Base-by-base conservation (phyloP, 352 stramenopile species). In the Aphanomyces stellatus region DNA sequence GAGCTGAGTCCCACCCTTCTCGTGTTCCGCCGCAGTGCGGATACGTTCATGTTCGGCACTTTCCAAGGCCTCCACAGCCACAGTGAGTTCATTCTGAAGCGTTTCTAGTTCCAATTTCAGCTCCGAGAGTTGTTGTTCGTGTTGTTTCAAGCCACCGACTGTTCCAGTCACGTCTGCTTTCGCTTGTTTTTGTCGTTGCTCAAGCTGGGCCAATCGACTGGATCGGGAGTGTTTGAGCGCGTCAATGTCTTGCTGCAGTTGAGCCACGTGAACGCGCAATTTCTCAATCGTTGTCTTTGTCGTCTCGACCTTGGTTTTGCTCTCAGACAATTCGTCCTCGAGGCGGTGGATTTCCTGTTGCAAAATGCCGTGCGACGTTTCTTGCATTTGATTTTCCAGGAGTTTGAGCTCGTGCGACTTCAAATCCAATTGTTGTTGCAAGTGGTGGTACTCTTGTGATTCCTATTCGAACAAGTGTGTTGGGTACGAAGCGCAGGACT, bases 361-460 rank as follows among this genome's bases (percentile, higher is more conserved):
- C 17, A 93, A 71, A 59, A 93, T 85, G 3, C 83, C 85, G 63
- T 88, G 88, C 4, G 81, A 80, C 62, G 83, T 95, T 28, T 78
- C 83, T 30, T 81, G 76, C 51, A 95, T 93, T 42, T 86, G 85
- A 43, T 91, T 83, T 17, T 91, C 81, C 3, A 95, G 74, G 65
- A 95, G 70, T 31, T 70, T 70, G 53, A 91, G 67, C 31, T 95
- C 84, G 57, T 95, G 87, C 51, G 90, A 76, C 63, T 95, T 95
- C 25, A 95, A 69, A 35, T 93, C 85, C 53, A 93, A 75, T 48
- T 92, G 80, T 49, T 92, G 80, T 30, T 78, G 86, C 24, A 93
- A 60, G 24, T 87, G 80, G 33, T 79, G 81, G 65, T 90, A 95
- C 17, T 83, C 74, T 17, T 83, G 76, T 17, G 79, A 78, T 72